Conservation (phyloP, 2,329 filamentous ascomycete genomes). For the Neophaeococcomyces aloes region DNA sequence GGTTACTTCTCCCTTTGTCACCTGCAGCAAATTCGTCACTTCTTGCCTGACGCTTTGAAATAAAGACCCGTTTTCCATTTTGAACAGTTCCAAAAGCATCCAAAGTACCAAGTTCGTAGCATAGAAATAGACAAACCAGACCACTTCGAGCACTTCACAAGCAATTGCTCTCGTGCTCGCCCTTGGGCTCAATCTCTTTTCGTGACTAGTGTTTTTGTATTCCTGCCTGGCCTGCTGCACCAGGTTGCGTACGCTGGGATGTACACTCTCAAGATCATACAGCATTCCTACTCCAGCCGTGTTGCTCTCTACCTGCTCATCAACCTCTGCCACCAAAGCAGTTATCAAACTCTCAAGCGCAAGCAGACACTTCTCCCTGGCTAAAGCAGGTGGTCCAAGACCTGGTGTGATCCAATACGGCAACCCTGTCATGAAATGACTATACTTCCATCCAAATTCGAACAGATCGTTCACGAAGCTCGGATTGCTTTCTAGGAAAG, state of each 20-base stretch:
- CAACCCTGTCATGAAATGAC: slow-evolving; percentile 44
- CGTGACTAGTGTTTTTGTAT: not conserved
- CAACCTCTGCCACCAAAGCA: slow-evolving; percentile 33
- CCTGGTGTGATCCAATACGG: slow-evolving; percentile 44
- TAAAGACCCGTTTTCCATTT: slow-evolving; percentile 23
- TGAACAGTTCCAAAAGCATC: slow-evolving; percentile 39
- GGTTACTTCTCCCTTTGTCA: slow-evolving; percentile 27
- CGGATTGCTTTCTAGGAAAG: slow-evolving; percentile 43
- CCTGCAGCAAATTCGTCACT: slow-evolving; percentile 33
- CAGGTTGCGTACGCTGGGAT: slow-evolving; percentile 34
- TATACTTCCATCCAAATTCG: slow-evolving; percentile 44
- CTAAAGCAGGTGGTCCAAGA: slow-evolving; percentile 39
- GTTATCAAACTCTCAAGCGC: slow-evolving; percentile 34
- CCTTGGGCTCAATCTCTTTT: too few species aligned
- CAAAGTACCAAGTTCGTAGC: slow-evolving; percentile 43
- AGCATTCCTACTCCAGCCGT: slow-evolving; percentile 20
- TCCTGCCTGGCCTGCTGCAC: slow-evolving; percentile 21
- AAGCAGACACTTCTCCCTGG: slow-evolving; percentile 33
- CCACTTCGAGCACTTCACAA: slow-evolving; percentile 10
- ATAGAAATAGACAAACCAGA: slow-evolving; percentile 46
- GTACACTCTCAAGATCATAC: slow-evolving; percentile 39
- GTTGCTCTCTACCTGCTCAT: slow-evolving; percentile 33
- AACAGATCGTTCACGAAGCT: slow-evolving; percentile 46
- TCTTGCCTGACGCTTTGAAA: slow-evolving; percentile 36
- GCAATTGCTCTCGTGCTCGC: not conserved